Conservation (phyloP, 495 filamentous ascomycete genomes). For the Choiromyces venosus region DNA sequence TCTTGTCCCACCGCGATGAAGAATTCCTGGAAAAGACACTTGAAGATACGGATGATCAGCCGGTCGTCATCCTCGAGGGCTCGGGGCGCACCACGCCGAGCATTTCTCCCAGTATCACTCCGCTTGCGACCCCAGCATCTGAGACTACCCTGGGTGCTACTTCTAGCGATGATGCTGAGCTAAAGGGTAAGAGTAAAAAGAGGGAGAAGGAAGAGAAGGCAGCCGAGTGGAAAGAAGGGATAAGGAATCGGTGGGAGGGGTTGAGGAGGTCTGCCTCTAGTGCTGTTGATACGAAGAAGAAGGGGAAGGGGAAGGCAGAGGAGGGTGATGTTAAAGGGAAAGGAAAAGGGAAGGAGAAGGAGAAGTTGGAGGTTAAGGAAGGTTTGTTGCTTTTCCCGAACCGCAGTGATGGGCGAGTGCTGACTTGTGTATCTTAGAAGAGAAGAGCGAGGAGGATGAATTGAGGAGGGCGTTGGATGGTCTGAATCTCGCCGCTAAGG, state of each 20-base stretch:
- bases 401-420: slow-evolving; percentile 41
- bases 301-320: slow-evolving; percentile 11
- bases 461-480: slow-evolving; percentile 69
- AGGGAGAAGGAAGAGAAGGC: slow-evolving; percentile 47
- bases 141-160: slow-evolving; percentile 46
- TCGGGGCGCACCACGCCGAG: slow-evolving; percentile 10
- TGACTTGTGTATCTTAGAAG: slow-evolving; percentile 49
- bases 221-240: slow-evolving; percentile 46
- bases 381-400: slow-evolving; percentile 28
- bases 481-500: slow-evolving; percentile 65
- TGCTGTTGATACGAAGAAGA: slow-evolving; percentile 26
- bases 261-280: slow-evolving; percentile 28
- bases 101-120: background rate
- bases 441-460: slow-evolving; percentile 59
- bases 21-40: slow-evolving; percentile 46
- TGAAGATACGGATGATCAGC: slow-evolving; percentile 37
- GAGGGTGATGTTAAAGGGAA: slow-evolving; percentile 28
- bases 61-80: slow-evolving; percentile 44
- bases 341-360: slow-evolving; percentile 35
- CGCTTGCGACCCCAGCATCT: slow-evolving; percentile 40
- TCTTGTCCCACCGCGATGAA: slow-evolving; percentile 55
- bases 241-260: slow-evolving; percentile 45
- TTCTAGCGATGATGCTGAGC: slow-evolving; percentile 40
- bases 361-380: slow-evolving; percentile 42
- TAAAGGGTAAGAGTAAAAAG: slow-evolving; percentile 37